Percentiles rank a stretch among this genome's conserved stretches.
These are phyloP conservation scores for Mycogone perniciosa DNA, from an alignment of 2,329 filamentous ascomycete genomes.

Conservation along the genomic window DNA sequence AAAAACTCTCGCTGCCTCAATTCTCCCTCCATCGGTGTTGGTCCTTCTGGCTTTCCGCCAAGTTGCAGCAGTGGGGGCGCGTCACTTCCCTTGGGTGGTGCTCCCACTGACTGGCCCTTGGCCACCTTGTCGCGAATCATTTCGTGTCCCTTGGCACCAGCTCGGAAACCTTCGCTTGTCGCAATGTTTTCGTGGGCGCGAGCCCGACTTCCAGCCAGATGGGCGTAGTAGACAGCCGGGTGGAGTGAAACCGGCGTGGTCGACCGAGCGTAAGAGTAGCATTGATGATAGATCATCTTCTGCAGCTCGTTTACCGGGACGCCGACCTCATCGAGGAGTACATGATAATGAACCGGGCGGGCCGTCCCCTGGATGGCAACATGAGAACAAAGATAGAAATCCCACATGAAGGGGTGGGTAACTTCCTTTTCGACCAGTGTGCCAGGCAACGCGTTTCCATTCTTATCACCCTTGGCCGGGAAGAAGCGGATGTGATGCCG, in stretches of 20 bases:
- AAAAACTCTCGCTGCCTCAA: slow-evolving; percentile 30
- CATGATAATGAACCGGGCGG: slow-evolving; percentile 85
- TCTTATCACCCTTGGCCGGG: slow-evolving; percentile 64
- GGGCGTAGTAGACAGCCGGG: slow-evolving; percentile 93
- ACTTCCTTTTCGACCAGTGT: slow-evolving; percentile 82
- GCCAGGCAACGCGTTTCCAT: slow-evolving; percentile 77
- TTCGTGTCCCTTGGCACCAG: slow-evolving; percentile 39
- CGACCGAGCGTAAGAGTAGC: slow-evolving; percentile 85
- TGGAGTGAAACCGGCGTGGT: slow-evolving; percentile 87
- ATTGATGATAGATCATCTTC: slow-evolving; percentile 88
- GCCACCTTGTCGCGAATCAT: slow-evolving; percentile 33
- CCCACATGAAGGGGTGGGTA: slow-evolving; percentile 86
- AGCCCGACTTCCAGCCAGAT: slow-evolving; percentile 77
- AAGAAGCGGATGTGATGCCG: slow-evolving; percentile 93
- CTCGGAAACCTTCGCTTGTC: slow-evolving; percentile 38
- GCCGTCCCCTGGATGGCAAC: slow-evolving; percentile 88
- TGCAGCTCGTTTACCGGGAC: slow-evolving; percentile 65
- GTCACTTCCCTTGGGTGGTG: slow-evolving; percentile 18
- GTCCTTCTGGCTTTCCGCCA: slow-evolving; percentile 20
- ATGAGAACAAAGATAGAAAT: slow-evolving; percentile 65
- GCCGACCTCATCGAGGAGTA: slow-evolving; percentile 74
- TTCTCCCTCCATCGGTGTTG: slow-evolving; percentile 23
- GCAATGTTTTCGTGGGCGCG: slow-evolving; percentile 60
- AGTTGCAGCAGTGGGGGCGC: slow-evolving; percentile 27
- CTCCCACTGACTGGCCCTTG: slow-evolving; percentile 28